Conservation (phyloP, 768 basidiomycete species). For the Trichaptum fuscoviolaceum region DNA sequence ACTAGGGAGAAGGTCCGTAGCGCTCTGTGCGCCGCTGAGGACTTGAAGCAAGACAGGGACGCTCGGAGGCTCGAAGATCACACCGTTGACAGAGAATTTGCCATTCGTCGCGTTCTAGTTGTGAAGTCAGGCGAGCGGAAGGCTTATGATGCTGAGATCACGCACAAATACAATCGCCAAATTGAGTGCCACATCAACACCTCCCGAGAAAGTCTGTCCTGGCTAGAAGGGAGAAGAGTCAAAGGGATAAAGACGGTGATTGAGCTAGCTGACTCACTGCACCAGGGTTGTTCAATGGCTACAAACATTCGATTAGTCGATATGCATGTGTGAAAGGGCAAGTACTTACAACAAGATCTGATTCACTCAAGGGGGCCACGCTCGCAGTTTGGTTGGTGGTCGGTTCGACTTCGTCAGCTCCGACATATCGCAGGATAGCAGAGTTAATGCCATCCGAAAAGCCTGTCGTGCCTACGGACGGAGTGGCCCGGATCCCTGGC, state of each 20-base stretch:
- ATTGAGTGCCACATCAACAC: slow-evolving; percentile 37
- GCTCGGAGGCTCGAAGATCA: neutral
- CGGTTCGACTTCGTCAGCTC: slow-evolving; percentile 14
- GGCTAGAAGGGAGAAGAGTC: slow-evolving; percentile 18
- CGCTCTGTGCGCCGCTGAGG: slow-evolving; percentile 7
- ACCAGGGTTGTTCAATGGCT: slow-evolving; percentile 5
- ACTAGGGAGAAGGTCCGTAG: slow-evolving; percentile 8
- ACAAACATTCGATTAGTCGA: neutral
- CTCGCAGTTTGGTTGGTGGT: slow-evolving; percentile 5
- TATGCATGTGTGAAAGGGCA: neutral
- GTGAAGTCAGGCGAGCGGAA: neutral
- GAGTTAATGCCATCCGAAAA: slow-evolving; percentile 27
- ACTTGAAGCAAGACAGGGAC: slow-evolving; percentile 11
- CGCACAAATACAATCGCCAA: slow-evolving; percentile 16
- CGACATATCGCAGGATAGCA: slow-evolving; percentile 19
- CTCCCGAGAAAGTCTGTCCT: slow-evolving; percentile 31
- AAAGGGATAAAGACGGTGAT: neutral
- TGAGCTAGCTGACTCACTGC: neutral
- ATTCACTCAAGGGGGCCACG: slow-evolving; percentile 8
- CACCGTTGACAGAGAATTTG: slow-evolving; percentile 2
- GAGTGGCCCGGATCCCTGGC: slow-evolving; percentile 31
- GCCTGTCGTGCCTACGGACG: slow-evolving; percentile 22
- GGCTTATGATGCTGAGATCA: neutral
- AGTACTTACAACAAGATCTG: slow-evolving; percentile 9
- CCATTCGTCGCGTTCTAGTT: neutral